A percentile compares a stretch with the other conserved stretches of the same genome.
Evolutionary conservation across 345 rosid species (phyloP).

Genomic region (Eucalyptus polyanthemos): DNA sequence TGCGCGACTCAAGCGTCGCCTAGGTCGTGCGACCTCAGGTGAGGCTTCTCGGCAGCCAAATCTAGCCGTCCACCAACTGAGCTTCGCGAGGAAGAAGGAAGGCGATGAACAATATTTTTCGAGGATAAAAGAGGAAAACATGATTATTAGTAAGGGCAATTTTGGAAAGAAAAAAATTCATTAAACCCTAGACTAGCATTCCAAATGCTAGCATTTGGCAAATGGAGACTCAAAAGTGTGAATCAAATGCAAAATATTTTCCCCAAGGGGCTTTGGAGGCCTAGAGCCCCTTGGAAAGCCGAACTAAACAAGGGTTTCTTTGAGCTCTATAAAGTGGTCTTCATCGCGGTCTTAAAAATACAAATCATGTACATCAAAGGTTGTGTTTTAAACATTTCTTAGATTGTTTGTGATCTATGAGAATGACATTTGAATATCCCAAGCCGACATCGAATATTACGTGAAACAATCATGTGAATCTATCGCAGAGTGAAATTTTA

Average conservation of each 20-base stretch:
- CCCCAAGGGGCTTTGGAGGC: too few species aligned
- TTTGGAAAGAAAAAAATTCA: too few species aligned
- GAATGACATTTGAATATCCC: background rate
- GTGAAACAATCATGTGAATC: background rate
- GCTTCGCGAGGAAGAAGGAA: too few species aligned
- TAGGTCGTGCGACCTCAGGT: accelerated
- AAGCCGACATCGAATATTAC: background rate
- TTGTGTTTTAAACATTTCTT: background rate
- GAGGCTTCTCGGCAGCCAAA: too few species aligned
- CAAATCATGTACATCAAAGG: background rate
- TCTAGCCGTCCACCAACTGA: accelerated
- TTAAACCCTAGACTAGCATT: too few species aligned
- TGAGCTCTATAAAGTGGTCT: background rate
- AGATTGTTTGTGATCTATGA: background rate
- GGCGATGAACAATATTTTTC: too few species aligned
- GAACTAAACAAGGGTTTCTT: accelerated
- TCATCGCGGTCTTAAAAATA: background rate
- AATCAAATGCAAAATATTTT: too few species aligned
- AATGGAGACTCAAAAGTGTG: too few species aligned
- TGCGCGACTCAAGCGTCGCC: accelerated
- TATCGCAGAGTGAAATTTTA: background rate
- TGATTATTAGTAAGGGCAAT: too few species aligned
- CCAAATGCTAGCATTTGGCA: too few species aligned
- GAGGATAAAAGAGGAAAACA: too few species aligned
- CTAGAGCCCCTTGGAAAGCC: too few species aligned